Evolutionary conservation across 805 yeast genomes (phyloP).

Genomic region (Danielia reshetovae): DNA sequence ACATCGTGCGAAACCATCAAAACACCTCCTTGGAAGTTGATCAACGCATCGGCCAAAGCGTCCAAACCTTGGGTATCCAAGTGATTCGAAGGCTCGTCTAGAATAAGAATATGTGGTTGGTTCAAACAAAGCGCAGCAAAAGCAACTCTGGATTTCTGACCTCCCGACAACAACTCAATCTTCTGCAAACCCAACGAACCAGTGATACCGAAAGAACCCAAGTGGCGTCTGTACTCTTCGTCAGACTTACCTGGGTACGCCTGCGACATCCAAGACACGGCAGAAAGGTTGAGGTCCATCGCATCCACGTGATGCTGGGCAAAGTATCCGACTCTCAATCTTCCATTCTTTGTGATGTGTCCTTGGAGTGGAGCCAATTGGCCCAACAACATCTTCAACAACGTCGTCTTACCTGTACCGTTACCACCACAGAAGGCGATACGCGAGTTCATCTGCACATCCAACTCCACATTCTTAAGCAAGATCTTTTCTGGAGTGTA

Average conservation of each 20-base stretch:
- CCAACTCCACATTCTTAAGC: conserved; percentile 75
- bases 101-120: conserved; percentile 84
- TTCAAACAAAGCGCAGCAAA: conserved; percentile 90
- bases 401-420: conserved; percentile 98
- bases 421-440: conserved; percentile 98
- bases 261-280: conserved; percentile 91
- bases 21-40: conserved; percentile 89
- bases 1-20: conserved; percentile 98
- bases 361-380: conserved; percentile 73
- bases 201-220: conserved; percentile 96
- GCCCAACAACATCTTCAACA: conserved; percentile 82
- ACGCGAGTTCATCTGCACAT: conserved; percentile 90
- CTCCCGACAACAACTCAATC: conserved; percentile 89
- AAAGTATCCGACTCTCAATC: conserved; percentile 91
- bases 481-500: conserved; percentile 64
- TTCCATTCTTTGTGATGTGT: conserved; percentile 70
- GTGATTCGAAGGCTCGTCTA: conserved; percentile 98
- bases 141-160: conserved; percentile 97
- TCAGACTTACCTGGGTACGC: conserved; percentile 90
- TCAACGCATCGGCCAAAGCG: conserved; percentile 87
- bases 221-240: conserved; percentile 93
- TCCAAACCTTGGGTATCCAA: conserved; percentile 97
- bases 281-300: conserved; percentile 83
- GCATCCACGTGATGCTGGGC: conserved; percentile 98
- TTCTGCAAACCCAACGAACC: conserved; percentile 91